Conservation (phyloP, 2,329 filamentous ascomycete genomes). For the Alternaria tenuissima region DNA sequence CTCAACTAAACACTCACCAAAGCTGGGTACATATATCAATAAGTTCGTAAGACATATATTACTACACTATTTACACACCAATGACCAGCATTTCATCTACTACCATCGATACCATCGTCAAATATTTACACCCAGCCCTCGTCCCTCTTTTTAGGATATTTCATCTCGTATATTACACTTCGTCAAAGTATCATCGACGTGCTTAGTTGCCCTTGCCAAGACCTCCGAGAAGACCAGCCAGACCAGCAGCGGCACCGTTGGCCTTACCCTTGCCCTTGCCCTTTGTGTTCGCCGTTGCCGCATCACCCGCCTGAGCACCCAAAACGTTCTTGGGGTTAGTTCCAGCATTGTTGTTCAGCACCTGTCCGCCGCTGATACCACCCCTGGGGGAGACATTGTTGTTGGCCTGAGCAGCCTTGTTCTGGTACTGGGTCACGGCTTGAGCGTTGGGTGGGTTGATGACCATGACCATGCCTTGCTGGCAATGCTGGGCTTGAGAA, state of each 20-base stretch:
- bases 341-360: conserved; percentile 33
- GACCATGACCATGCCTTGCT: conserved; percentile 76
- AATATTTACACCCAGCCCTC: not conserved
- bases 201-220: conserved; percentile 6
- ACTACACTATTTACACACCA: conserved; percentile 3
- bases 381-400: conserved; percentile 36
- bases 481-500: conserved; percentile 72
- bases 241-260: conserved; percentile 2
- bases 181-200: not conserved
- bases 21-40: too few relatives aligned
- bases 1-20: not conserved
- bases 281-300: conserved; percentile 5
- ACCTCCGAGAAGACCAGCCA: conserved; percentile 2
- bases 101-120: not conserved
- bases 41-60: not conserved
- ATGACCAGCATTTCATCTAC: conserved; percentile 1
- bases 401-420: conserved; percentile 36
- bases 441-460: conserved; percentile 62
- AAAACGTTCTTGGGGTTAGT: conserved; percentile 31
- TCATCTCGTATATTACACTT: not conserved
- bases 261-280: conserved; percentile 3
- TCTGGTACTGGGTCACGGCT: conserved; percentile 34
- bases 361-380: conserved; percentile 28
- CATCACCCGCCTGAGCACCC: conserved; percentile 18
- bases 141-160: not conserved